Evolutionary conservation across 306 rosid genomes (phyloP).

Genomic region (Cucurbita ficifolia): DNA sequence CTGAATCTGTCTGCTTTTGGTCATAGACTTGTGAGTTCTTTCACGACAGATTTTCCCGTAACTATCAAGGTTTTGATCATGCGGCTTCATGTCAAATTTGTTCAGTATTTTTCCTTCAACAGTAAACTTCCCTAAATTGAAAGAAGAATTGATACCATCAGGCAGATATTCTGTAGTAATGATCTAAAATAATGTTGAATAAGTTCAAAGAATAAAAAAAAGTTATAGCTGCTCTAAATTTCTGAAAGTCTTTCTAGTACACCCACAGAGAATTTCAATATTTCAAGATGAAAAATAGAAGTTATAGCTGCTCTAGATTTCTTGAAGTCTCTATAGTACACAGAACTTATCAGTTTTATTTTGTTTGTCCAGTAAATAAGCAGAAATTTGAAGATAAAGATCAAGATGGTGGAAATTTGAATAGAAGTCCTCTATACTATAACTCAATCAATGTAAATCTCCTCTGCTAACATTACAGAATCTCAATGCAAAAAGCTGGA

Average conservation of each 20-base stretch:
- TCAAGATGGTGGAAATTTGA: not conserved
- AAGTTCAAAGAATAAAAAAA: not conserved
- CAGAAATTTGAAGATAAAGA: not conserved
- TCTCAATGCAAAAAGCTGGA: not conserved
- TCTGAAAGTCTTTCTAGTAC: not conserved
- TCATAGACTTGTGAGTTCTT: constrained; percentile 55
- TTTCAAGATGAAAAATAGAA: not conserved
- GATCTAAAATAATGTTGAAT: constrained; percentile 8
- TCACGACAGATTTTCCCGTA: constrained; percentile 83
- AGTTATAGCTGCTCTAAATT: not conserved
- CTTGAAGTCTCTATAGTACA: not conserved
- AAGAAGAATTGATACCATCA: constrained; percentile 11
- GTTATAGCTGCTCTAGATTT: not conserved
- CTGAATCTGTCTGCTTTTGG: constrained; percentile 76
- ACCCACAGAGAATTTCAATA: not conserved
- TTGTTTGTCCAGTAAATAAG: not conserved
- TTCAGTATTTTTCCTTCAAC: constrained; percentile 63
- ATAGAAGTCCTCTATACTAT: not conserved
- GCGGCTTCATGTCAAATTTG: constrained; percentile 84
- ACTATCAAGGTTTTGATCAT: constrained; percentile 49
- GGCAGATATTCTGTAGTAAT: not conserved
- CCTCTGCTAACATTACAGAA: not conserved
- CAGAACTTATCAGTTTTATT: not conserved
- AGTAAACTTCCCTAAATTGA: constrained; percentile 39
- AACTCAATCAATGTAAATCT: not conserved